Base-by-base conservation (phyloP, 495 filamentous ascomycete species). In the Massariosphaeria phaeospora region DNA sequence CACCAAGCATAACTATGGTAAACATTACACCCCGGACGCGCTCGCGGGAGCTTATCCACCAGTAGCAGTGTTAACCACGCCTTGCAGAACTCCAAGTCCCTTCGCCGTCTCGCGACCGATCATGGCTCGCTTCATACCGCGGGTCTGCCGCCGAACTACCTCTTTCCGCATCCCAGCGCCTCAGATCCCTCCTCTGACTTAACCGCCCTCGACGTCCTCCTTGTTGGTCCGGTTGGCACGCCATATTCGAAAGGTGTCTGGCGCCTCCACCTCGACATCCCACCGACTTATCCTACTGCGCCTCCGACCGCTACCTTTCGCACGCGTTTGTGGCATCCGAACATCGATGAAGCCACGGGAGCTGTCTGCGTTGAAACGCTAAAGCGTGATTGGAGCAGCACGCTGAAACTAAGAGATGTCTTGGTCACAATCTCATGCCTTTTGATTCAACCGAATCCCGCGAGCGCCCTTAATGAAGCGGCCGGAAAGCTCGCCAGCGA, bases 271-370 rank as follows among this genome's bases (percentile, higher is more conserved):
- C 69, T 88, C 25, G 76, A 76, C 34, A 82, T 88, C 48, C 84
- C 84, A 1, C 68, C 75, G 1, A 79, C 77, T 40, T 88, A 86
- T 57, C 84, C 84, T 4, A 71, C 73, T 21, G 77, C 73, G 17
- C 83, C 84, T 26, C 84, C 84, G 6, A 86, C 80, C 48, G 84
- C 84, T 5, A 73, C 72, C 17, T 88, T 88, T 62, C 76, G 74
- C 42, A 87, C 84, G 8, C 75, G 76, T 27, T 84, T 88, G 23
- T 88, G 82, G 76, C 84, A 88, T 55, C 84, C 84, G 0, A 88
- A 88, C 59, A 79, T 88, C 48, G 84, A 87, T 55, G 80, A 83
- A 57, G 70, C 69, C 21, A 79, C 78, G 2, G 84, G 84, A 0
- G 77, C 76, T 15, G 80, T 88, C 8, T 88, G 84, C 53, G 82